Percentiles rank a stretch among this genome's conserved stretches.
phyloP scores from a whole-genome alignment of 2,329 filamentous ascomycete species.

The Fusarium sp. region DNA sequence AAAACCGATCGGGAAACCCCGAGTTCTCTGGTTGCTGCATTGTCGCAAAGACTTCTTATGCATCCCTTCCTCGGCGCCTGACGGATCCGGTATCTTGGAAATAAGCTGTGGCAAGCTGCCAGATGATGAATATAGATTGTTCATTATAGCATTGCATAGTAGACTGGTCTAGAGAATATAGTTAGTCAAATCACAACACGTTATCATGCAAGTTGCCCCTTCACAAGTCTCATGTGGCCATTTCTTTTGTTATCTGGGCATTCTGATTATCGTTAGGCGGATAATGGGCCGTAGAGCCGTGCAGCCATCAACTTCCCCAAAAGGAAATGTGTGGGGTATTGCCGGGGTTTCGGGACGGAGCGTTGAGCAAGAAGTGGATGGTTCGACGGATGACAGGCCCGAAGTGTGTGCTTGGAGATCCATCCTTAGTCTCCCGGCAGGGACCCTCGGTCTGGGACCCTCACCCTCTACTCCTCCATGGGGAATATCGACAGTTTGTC shows the following conservation, averaged over 20 bases:
- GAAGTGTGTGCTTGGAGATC: constrained; percentile 43
- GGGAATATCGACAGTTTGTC: constrained; percentile 24
- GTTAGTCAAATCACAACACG: not conserved
- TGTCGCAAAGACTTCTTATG: not conserved
- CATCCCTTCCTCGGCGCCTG: not conserved
- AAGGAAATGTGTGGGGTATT: constrained; percentile 40
- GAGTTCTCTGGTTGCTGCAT: not conserved
- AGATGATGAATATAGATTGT: constrained; percentile 11
- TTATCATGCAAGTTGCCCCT: constrained; percentile 17
- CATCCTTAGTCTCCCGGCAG: constrained; percentile 32
- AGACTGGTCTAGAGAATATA: not conserved
- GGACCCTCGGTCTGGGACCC: constrained; percentile 6
- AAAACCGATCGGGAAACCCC: constrained; percentile 3
- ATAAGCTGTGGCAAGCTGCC: constrained; percentile 12
- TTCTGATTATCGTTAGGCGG: constrained; percentile 15
- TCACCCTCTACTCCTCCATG: constrained; percentile 26
- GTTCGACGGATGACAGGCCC: constrained; percentile 46
- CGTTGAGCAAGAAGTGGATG: constrained; percentile 31
- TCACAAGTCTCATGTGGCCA: constrained; percentile 3
- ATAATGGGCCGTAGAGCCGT: constrained; percentile 42
- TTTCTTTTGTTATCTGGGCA: constrained; percentile 1
- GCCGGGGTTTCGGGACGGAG: constrained; percentile 48
- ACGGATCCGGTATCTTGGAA: not conserved
- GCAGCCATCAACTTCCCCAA: constrained; percentile 33
- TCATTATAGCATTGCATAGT: not conserved